Base-by-base conservation (phyloP, 352 stramenopile genomes). In the Pythium utonaiense region DNA sequence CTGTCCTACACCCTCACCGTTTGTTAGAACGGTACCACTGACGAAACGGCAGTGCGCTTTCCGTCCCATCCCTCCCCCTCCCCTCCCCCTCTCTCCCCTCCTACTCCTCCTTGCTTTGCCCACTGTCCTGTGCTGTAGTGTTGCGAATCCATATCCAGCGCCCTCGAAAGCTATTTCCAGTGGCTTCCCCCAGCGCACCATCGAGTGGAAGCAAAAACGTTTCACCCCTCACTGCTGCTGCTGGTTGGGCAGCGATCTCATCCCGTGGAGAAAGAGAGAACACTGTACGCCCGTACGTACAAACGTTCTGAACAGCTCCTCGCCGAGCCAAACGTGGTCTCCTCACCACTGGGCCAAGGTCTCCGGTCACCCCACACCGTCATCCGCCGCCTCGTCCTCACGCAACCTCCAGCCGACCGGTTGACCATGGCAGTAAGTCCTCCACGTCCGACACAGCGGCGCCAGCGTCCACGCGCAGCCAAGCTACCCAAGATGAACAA, bases 401-500 rank as follows among this genome's bases (percentile, higher is more conserved):
- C 16, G 14, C n/a, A 25, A 10, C 48, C 6, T 36, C 47, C 2
- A 6, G 14, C 22, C 14, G 6, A 13, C 21, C 3, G 4, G 16
- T 10, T 48, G 19, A 53, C 33, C 24, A 44, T 47, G 40, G 22
- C 13, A 22, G 14, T 16, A 3, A 7, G 10, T 28, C 31, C 21
- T 10, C 2, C 4, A 16, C 34, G 31, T 36, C 34, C 31, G 16
- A 34, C 47, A 24, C n/a, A 13, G 40, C 27, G 5, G 4, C 22
- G 24, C 17, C 16, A n/a, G 33, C 36, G 31, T 5, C 59, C 4
- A 16, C 34, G 57, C 41, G 65, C 62, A 16, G 52, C 62, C 48
- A 83, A 77, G 57, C 55, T 87, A 40, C 77, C 77, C 25, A 78
- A 76, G 57, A 86, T 86, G 74, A 86, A 68, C 73, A 86, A 86